Percentiles rank a stretch among this genome's conserved stretches.
Evolutionary conservation across 2,329 filamentous ascomycete genomes (phyloP).

Genomic region (Phialophora chinensis): DNA sequence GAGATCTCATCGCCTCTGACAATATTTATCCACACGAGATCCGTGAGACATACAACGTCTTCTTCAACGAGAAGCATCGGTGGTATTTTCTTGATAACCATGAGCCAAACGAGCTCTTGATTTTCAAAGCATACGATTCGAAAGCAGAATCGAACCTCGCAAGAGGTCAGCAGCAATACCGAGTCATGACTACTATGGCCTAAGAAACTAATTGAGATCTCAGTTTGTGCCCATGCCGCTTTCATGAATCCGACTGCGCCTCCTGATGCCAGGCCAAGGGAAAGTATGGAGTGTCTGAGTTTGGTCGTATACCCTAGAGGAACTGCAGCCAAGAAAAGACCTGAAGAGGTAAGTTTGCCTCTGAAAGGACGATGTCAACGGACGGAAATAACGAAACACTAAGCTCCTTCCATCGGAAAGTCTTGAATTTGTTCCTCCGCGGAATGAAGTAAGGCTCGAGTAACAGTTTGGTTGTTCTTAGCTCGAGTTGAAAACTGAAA

Average conservation of each 20-base stretch:
- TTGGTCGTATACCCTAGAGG: slow-evolving; percentile 3
- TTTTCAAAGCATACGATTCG: slow-evolving; percentile 12
- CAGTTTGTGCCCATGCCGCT: slow-evolving; percentile 8
- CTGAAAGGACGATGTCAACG: slow-evolving; percentile 2
- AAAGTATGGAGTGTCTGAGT: slow-evolving; percentile 8
- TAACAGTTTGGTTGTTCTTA: slow-evolving; percentile 4
- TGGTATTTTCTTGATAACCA: slow-evolving; percentile 3
- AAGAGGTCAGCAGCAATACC: slow-evolving; percentile 11
- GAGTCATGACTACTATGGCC: slow-evolving; percentile 4
- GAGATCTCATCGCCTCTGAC: slow-evolving; percentile 5
- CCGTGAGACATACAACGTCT: not conserved
- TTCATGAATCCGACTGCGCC: slow-evolving; percentile 2
- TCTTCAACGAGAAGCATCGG: slow-evolving; percentile 5
- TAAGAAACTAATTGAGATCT: slow-evolving; percentile 6
- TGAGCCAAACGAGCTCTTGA: slow-evolving; percentile 1
- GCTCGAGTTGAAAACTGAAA: slow-evolving; percentile 4
- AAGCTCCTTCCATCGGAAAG: slow-evolving; percentile 4
- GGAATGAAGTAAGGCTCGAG: not conserved
- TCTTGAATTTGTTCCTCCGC: slow-evolving; percentile 3
- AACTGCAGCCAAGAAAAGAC: slow-evolving; percentile 5
- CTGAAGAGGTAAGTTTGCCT: slow-evolving; percentile 7
- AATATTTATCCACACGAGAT: slow-evolving; percentile 5
- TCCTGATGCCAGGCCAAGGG: slow-evolving; percentile 1
- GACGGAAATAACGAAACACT: slow-evolving; percentile 2
- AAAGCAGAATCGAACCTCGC: slow-evolving; percentile 5